Percentiles rank a stretch among this genome's conserved stretches.
Conservation (phyloP, 768 basidiomycete species). For the Tephrocybe sp. region DNA sequence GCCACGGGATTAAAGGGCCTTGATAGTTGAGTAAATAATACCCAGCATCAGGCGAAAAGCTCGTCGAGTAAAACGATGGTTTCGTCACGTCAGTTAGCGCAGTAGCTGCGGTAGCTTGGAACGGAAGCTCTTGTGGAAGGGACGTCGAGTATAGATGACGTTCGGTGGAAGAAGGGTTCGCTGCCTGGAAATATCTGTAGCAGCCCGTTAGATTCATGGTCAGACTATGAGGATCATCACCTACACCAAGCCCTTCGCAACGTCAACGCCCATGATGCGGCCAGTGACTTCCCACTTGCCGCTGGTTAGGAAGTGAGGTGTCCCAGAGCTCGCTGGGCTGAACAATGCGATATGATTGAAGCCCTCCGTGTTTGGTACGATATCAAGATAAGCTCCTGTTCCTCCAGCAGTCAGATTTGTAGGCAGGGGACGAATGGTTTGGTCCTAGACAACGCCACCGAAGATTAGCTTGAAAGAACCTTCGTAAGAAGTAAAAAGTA, state of each 20-base stretch:
- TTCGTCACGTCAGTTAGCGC: conserved; percentile 51
- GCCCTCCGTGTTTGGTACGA: conserved; percentile 78
- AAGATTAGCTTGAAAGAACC: not conserved
- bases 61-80: conserved; percentile 58
- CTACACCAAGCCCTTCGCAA: conserved; percentile 66
- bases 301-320: conserved; percentile 79
- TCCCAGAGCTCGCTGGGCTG: conserved; percentile 64
- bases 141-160: conserved; percentile 81
- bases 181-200: conserved; percentile 82
- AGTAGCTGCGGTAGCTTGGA: conserved; percentile 35
- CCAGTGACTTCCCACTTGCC: conserved; percentile 90
- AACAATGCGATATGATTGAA: conserved; percentile 94
- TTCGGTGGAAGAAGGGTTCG: conserved; percentile 76
- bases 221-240: conserved; percentile 25
- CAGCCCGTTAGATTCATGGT: conserved; percentile 11
- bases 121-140: conserved; percentile 50
- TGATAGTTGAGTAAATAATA: conserved; percentile 80
- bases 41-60: conserved; percentile 83
- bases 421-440: conserved; percentile 61
- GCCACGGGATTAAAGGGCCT: conserved; percentile 87
- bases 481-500: not conserved
- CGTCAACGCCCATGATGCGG: conserved; percentile 71
- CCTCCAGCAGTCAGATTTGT: conserved; percentile 35
- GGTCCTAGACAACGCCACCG: conserved; percentile 37
- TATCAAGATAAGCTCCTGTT: conserved; percentile 79